Base-by-base conservation (phyloP, 192 early-diverging fungal genomes). In the Glomus cerebriforme region DNA sequence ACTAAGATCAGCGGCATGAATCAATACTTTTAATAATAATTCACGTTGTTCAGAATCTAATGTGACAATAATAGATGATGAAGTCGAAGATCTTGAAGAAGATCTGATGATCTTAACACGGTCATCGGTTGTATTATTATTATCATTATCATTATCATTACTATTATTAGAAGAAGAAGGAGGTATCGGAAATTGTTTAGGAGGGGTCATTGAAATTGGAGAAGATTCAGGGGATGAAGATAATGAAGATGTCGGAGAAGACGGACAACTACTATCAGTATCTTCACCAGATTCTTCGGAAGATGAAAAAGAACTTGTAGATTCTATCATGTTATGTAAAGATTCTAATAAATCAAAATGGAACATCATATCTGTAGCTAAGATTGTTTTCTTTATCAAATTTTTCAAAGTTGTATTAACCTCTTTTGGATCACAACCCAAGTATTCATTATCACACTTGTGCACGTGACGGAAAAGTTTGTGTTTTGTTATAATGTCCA, bases 1-100 rank as follows among this genome's bases (percentile, higher is more conserved):
- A 78, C 94, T 95, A 29, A 96, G 95, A 66, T 97, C 95, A 47
- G 95, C 94, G 0, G 93, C 93, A 73, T 97, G 96, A 19, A 97
- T 83, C n/a, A 96, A 81, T 24, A 92, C 87, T 77, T 92, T 90
- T 71, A 85, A 85, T 5, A 93, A 72, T 43, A 81, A 81, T 72
- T 92, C 88, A 10, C 92, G 86, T 69, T 94, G 91, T 69, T 88
- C 83, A 12, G 34, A 58, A 43, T 81, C 81, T 22, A 88, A 66
- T 15, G 77, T 37, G 8, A 82, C 70, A 1, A 81, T 59, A 24
- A 72, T 27, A 1, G 59, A 58, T 8, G 66, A n/a, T 2, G 29
- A 22, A 45, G 77, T 22, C 35, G 80, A 29, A 74, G 64, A 63
- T 80, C 80, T 27, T 17, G 78, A 7, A 73, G n/a, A 77, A 3